Conservation (phyloP, 768 basidiomycete genomes). For the Wakefieldia striispora region DNA sequence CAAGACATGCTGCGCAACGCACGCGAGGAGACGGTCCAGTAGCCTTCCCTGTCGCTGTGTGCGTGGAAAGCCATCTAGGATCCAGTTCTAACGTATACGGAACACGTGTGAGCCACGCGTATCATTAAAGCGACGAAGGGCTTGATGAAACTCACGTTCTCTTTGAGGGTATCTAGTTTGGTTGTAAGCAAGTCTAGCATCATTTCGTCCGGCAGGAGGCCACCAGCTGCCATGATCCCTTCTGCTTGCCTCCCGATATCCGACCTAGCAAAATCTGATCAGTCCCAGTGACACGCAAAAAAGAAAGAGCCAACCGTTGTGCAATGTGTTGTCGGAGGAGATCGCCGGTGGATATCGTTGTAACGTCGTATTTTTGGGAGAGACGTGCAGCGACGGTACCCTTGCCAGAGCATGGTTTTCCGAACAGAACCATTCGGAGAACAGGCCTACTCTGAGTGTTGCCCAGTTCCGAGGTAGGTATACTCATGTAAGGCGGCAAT, state of each 20-base stretch:
- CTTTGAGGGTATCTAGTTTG: constrained; percentile 60
- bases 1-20: constrained; percentile 17
- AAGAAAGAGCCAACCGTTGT: constrained; percentile 42
- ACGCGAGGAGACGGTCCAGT: constrained; percentile 72
- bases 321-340: constrained; percentile 79
- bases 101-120: constrained; percentile 7
- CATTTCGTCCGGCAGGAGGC: constrained; percentile 70
- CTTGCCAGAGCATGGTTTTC: constrained; percentile 71
- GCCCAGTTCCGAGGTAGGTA: constrained; percentile 19
- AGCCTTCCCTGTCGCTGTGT: constrained; percentile 78
- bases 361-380: constrained; percentile 70
- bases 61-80: constrained; percentile 88
- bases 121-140: neutral
- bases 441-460: constrained; percentile 25
- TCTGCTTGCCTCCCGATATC: constrained; percentile 74
- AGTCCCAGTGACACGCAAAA: neutral
- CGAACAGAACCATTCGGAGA: constrained; percentile 51
- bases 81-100: constrained; percentile 63
- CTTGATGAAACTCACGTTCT: constrained; percentile 46
- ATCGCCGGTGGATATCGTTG: constrained; percentile 80
- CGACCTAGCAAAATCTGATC: constrained; percentile 41
- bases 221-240: constrained; percentile 73
- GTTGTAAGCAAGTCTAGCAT: constrained; percentile 74
- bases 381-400: constrained; percentile 76
- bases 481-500: constrained; percentile 49